A percentile compares a stretch with the other conserved stretches of the same genome.
Conservation (phyloP, 768 basidiomycete species). For the Boletus sensibilis region DNA sequence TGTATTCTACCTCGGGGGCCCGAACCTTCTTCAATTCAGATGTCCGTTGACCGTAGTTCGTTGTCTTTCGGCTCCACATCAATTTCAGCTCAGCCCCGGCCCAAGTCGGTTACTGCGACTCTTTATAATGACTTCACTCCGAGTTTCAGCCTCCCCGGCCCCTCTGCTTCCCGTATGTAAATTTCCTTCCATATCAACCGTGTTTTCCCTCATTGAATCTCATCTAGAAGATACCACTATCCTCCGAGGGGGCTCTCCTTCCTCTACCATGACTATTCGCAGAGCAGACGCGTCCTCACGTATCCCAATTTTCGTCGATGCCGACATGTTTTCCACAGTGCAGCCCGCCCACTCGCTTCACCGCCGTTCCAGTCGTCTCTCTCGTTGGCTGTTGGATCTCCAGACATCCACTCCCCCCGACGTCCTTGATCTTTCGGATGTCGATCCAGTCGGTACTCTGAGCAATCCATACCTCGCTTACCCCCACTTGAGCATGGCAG, state of each 20-base stretch:
- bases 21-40: constrained; percentile 7
- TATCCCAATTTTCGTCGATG: constrained; percentile 9
- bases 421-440: constrained; percentile 19
- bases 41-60: constrained; percentile 24
- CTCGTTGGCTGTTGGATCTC: constrained; percentile 46
- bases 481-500: constrained; percentile 33
- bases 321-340: constrained; percentile 3
- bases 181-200: constrained; percentile 23
- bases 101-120: constrained; percentile 14
- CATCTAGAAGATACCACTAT: constrained; percentile 17
- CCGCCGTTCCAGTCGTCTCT: constrained; percentile 40
- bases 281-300: constrained; percentile 26
- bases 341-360: constrained; percentile 20
- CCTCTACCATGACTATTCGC: constrained; percentile 31
- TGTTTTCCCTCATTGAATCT: constrained; percentile 35
- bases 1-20: constrained; percentile 18
- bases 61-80: constrained; percentile 18
- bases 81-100: constrained; percentile 6
- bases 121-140: constrained; percentile 22
- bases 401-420: constrained; percentile 25
- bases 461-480: constrained; percentile 44
- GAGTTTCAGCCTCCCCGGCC: neutral
- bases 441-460: constrained; percentile 28
- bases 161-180: constrained; percentile 21
- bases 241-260: constrained; percentile 25